Evolutionary conservation across 805 yeast genomes (phyloP), one percentile per base, ranked within the genome.

Genomic region (Metschnikowia chrysomelidarum): DNA sequence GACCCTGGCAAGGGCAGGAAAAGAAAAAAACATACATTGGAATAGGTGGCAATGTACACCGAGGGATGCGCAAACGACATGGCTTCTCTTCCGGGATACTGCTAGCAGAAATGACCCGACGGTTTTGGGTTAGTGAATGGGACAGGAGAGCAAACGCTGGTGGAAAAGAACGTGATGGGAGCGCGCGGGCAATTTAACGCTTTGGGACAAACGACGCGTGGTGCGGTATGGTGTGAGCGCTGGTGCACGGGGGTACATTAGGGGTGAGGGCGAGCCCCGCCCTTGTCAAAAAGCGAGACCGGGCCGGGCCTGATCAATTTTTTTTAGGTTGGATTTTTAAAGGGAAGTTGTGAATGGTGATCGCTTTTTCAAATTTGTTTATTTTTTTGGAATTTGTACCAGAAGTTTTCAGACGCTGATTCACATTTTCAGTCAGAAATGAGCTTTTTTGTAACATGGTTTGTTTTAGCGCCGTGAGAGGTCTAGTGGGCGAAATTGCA

Each of bases 31-130:
- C 73, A 44, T 62, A 67, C 73, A 47, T 58, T 64, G 32, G 71
- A 66, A 46, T 67, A 67, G 11, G 72, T 67, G 43, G 73, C 72
- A 36, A 67, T 64, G 50, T 62, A 67, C 41, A 67, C 71, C 48
- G 55, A 51, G 20, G 71, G 67, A 29, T 56, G 61, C 40, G 50
- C 60, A 33, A 38, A 41, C 27, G 64, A 51, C 66, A 60, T 60
- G 29, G 24, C 36, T 29, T 18, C 17, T 19, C 15, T 17, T 26
- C 15, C 7, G n/a, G 26, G n/a, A 19, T 19, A 7, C 9, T 7
- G 14, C 7, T 5, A 6, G 17, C 13, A 15, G 11, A 19, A n/a
- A 17, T 18, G 16, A 10, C 7, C 31, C 6, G 29, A 15, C 21
- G 9, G 36, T 29, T 17, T 18, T 25, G 33, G 34, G 26, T 21